These are phyloP conservation scores for Amesomyces nigricolor DNA, from an alignment of 2,329 filamentous ascomycete genomes.

Conservation along the genomic window DNA sequence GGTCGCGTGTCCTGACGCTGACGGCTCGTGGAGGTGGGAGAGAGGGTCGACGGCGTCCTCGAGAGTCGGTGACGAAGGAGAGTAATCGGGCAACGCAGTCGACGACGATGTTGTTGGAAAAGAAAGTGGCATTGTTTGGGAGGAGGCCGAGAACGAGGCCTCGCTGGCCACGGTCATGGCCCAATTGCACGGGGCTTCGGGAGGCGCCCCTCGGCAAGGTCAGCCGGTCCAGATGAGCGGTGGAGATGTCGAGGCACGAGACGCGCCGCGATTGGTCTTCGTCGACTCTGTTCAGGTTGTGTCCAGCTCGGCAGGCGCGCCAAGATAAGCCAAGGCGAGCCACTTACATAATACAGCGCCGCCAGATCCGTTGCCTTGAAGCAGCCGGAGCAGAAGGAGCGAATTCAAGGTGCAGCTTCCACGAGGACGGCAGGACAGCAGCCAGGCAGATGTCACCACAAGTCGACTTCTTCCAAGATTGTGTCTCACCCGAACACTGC, in stretches of 20 bases:
- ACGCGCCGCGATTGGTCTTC: slow-evolving; percentile 15
- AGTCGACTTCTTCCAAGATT: too few relatives aligned
- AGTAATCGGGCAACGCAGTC: slow-evolving; percentile 1
- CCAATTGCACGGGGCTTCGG: slow-evolving; percentile 12
- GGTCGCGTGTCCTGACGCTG: slow-evolving; percentile 15
- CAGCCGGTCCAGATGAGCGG: slow-evolving; percentile 15
- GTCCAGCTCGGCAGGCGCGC: background rate
- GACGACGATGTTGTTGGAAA: slow-evolving; percentile 3
- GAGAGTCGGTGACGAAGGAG: background rate
- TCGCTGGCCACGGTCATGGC: slow-evolving; percentile 15
- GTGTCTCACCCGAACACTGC: too few relatives aligned
- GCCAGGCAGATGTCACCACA: too few relatives aligned
- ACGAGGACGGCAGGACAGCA: too few relatives aligned
- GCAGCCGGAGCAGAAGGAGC: background rate
- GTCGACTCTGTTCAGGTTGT: background rate
- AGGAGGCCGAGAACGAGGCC: slow-evolving; percentile 14
- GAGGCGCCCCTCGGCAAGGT: slow-evolving; percentile 14
- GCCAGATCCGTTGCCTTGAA: background rate
- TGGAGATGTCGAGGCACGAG: slow-evolving; percentile 12
- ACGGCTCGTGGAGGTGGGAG: background rate
- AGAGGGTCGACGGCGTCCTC: background rate
- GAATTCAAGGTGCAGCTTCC: too few relatives aligned
- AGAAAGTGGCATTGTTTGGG: slow-evolving; percentile 15
- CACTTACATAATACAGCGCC: too few relatives aligned
- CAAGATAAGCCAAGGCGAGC: background rate